These are phyloP conservation scores for Penicillium bovifimosum DNA, from an alignment of 495 filamentous ascomycete species.

Conservation along the genomic window DNA sequence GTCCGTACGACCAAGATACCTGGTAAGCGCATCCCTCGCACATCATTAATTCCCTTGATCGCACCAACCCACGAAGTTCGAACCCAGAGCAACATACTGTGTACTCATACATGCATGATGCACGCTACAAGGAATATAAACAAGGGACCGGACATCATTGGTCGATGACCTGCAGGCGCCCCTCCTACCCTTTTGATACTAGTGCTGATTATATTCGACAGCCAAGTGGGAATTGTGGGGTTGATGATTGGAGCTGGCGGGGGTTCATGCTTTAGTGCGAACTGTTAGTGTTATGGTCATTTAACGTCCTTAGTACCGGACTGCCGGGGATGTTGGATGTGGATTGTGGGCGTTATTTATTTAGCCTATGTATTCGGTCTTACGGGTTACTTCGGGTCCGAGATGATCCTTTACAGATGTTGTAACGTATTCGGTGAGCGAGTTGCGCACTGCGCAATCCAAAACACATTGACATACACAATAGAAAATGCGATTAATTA, in stretches of 20 bases:
- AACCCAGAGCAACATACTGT: no score
- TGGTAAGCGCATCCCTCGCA: background rate
- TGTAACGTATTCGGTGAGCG: no score
- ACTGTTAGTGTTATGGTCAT: no score
- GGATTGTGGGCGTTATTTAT: no score
- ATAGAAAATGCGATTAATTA: no score
- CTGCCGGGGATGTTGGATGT: background rate
- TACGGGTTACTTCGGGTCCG: no score
- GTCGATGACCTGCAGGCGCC: background rate
- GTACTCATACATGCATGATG: no score
- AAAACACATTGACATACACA: no score
- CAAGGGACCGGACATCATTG: background rate
- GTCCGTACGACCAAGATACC: background rate
- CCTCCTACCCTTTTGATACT: background rate
- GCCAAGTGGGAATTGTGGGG: background rate
- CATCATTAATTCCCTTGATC: background rate
- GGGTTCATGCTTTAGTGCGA: background rate
- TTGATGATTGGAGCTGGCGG: background rate
- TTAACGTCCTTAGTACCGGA: no score
- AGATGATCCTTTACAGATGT: no score
- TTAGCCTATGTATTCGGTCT: background rate
- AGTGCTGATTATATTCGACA: slow-evolving; percentile 6
- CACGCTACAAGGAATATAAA: background rate
- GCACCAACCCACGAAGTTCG: no score
- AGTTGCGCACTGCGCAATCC: no score